Evolutionary conservation across 2,329 filamentous ascomycete species (phyloP).

Genomic region (Hirsutella thompsonii): DNA sequence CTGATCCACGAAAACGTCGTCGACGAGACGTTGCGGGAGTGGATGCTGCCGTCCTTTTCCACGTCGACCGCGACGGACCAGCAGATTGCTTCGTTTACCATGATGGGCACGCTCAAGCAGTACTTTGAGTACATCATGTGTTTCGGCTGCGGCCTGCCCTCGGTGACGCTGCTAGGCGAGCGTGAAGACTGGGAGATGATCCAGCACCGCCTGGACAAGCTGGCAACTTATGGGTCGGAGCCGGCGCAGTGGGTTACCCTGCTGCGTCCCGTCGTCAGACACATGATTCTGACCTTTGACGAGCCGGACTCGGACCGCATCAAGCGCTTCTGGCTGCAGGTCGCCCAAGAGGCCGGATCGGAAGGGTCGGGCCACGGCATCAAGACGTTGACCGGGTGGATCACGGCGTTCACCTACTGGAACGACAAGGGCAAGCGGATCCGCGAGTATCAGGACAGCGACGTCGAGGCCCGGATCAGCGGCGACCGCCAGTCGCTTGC

Average conservation of each 20-base stretch:
- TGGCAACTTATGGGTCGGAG: neutral
- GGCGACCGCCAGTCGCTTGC: too few species aligned
- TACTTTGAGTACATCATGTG: neutral
- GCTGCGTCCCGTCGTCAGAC: neutral
- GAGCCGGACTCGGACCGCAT: too few species aligned
- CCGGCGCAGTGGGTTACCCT: neutral
- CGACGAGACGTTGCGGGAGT: neutral
- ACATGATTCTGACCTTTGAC: neutral
- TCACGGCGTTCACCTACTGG: too few species aligned
- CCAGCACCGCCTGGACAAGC: neutral
- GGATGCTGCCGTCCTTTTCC: neutral
- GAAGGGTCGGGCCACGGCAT: too few species aligned
- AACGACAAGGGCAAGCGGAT: too few species aligned
- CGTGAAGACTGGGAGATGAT: neutral
- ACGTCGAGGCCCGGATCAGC: too few species aligned
- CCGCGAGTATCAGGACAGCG: too few species aligned
- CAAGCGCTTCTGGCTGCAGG: too few species aligned
- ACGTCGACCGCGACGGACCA: neutral
- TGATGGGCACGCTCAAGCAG: neutral
- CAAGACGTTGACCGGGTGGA: too few species aligned
- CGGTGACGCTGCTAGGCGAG: neutral
- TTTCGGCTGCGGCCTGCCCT: neutral
- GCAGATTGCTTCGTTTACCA: neutral
- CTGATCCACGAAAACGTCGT: neutral
- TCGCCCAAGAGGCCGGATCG: too few species aligned